A percentile compares a stretch with the other conserved stretches of the same genome.
phyloP scores from a whole-genome alignment of 345 rosid genomes.

The Euphorbia tirucalli region DNA sequence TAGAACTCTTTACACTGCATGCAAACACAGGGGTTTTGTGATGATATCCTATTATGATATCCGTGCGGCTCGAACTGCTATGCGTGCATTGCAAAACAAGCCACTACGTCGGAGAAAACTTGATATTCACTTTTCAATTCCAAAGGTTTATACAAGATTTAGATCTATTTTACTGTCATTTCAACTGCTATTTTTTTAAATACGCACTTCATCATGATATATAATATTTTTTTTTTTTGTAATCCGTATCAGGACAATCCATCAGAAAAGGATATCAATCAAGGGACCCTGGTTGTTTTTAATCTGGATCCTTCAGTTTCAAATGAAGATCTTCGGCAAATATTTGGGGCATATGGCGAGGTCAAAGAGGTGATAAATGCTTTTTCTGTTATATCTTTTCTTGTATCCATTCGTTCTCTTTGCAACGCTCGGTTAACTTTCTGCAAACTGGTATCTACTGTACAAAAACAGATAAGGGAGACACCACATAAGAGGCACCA shows the following conservation, averaged over 20 bases:
- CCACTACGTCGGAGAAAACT: slow-evolving; percentile 67
- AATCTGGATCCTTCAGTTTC: slow-evolving; percentile 79
- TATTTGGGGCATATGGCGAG: slow-evolving; percentile 71
- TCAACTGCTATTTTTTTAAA: not conserved
- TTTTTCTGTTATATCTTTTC: not conserved
- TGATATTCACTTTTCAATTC: slow-evolving; percentile 83
- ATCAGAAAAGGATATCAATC: slow-evolving; percentile 74
- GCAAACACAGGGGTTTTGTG: slow-evolving; percentile 79
- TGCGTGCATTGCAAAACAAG: slow-evolving; percentile 68
- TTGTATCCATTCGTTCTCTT: slow-evolving; percentile 1
- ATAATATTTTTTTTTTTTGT: not conserved
- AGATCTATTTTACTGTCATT: not conserved
- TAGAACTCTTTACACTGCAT: slow-evolving; percentile 69
- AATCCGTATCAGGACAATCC: slow-evolving; percentile 57
- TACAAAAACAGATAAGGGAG: slow-evolving; percentile 68
- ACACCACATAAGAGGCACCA: slow-evolving; percentile 84
- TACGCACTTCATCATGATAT: not conserved
- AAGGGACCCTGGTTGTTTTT: slow-evolving; percentile 76
- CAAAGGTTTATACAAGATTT: slow-evolving; percentile 45
- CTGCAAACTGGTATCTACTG: slow-evolving; percentile 24
- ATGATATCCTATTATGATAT: slow-evolving; percentile 82
- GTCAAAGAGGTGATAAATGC: slow-evolving; percentile 62
- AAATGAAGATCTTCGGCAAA: slow-evolving; percentile 62
- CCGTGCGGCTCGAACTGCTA: slow-evolving; percentile 74
- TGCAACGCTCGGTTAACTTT: slow-evolving; percentile 23